Evolutionary conservation across 2,329 filamentous ascomycete genomes (phyloP).

Genomic region (Macrophomina pseudophaseolina): DNA sequence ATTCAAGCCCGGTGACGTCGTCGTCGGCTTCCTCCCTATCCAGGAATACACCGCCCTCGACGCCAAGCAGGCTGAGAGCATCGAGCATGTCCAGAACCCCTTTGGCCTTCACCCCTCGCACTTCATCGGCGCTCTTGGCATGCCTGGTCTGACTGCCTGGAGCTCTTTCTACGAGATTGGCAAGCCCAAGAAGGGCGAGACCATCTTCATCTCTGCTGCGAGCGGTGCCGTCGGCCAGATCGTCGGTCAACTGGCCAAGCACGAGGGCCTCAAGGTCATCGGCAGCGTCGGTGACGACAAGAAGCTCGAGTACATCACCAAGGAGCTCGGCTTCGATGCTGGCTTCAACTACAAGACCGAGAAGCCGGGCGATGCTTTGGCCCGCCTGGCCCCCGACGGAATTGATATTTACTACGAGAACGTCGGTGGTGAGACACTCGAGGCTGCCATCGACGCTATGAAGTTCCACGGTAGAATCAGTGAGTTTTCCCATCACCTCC

Average conservation of each 20-base stretch:
- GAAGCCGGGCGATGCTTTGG: slow-evolving; percentile 68
- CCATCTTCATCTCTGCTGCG: slow-evolving; percentile 81
- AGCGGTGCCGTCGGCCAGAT: slow-evolving; percentile 82
- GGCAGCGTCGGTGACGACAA: slow-evolving; percentile 80
- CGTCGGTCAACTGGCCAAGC: slow-evolving; percentile 83
- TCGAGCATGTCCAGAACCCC: slow-evolving; percentile 70
- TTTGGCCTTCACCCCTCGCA: slow-evolving; percentile 67
- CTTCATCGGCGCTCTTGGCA: slow-evolving; percentile 78
- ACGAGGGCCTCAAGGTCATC: slow-evolving; percentile 77
- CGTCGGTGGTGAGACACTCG: slow-evolving; percentile 75
- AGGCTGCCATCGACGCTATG: slow-evolving; percentile 68
- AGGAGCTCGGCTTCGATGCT: slow-evolving; percentile 71
- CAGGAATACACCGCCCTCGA: slow-evolving; percentile 71
- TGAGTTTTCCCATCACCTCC: slow-evolving; percentile 43
- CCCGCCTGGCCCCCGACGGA: slow-evolving; percentile 73
- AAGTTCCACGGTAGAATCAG: slow-evolving; percentile 71
- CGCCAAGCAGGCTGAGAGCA: slow-evolving; percentile 49
- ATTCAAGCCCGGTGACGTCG: slow-evolving; percentile 71
- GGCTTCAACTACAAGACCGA: slow-evolving; percentile 93
- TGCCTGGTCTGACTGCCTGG: slow-evolving; percentile 79
- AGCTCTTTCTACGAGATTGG: slow-evolving; percentile 76
- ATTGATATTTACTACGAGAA: slow-evolving; percentile 87
- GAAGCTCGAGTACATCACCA: slow-evolving; percentile 76
- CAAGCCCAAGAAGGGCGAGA: slow-evolving; percentile 76
- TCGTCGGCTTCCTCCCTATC: slow-evolving; percentile 62